phyloP scores from a whole-genome alignment of 2,329 filamentous ascomycete genomes.

The Emericellopsis cladophorae region DNA sequence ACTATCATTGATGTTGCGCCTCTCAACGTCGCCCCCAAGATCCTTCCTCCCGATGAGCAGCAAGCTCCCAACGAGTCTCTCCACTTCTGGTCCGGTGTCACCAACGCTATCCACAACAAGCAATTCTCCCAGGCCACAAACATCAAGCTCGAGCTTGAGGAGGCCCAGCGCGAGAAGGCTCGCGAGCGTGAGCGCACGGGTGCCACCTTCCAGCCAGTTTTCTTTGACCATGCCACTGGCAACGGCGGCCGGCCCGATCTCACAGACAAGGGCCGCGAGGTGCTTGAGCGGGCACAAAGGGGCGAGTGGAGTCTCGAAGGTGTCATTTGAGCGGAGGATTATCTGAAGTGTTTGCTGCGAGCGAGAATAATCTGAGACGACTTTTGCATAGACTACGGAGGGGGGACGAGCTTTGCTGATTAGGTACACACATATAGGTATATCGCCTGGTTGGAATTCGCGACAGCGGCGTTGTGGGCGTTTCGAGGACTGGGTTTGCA shows the following conservation, averaged over 20 bases:
- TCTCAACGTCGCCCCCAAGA: slow-evolving; percentile 66
- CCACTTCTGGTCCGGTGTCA: slow-evolving; percentile 78
- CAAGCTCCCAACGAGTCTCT: slow-evolving; percentile 87
- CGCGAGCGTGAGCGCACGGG: slow-evolving; percentile 61
- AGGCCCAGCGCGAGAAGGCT: slow-evolving; percentile 74
- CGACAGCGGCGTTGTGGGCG: slow-evolving; percentile 1
- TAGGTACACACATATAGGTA: background rate
- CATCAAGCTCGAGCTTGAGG: slow-evolving; percentile 84
- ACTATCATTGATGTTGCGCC: slow-evolving; percentile 84
- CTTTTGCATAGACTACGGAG: background rate
- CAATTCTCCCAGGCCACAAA: slow-evolving; percentile 76
- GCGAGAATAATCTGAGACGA: background rate
- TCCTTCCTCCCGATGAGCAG: slow-evolving; percentile 60
- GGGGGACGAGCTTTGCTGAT: background rate
- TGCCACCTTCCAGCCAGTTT: slow-evolving; percentile 70
- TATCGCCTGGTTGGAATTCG: background rate
- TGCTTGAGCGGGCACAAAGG: slow-evolving; percentile 39
- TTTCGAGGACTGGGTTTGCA: background rate
- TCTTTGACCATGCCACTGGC: slow-evolving; percentile 56
- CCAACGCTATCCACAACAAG: slow-evolving; percentile 69
- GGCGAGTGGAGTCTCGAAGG: slow-evolving; percentile 37
- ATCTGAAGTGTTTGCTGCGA: background rate
- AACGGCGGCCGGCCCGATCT: slow-evolving; percentile 43
- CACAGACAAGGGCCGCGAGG: slow-evolving; percentile 36
- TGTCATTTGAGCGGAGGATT: slow-evolving; percentile 17